Evolutionary conservation across 2,329 filamentous ascomycete species (phyloP).

Genomic region (Apiospora kogelbergensis): DNA sequence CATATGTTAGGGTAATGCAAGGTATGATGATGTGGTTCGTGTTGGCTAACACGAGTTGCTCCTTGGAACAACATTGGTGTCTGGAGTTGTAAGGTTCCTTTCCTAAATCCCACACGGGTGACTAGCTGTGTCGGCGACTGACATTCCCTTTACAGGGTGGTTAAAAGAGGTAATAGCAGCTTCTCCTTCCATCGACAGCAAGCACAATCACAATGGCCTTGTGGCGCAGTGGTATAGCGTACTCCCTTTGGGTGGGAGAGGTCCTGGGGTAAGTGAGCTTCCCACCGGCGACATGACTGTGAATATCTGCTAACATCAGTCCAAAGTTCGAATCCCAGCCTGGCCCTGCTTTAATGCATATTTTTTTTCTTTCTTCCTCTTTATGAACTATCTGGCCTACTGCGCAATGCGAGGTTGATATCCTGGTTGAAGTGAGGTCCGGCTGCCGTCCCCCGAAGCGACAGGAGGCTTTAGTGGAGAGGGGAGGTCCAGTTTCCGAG

Average conservation of each 20-base stretch:
- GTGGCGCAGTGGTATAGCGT: constrained; percentile 11
- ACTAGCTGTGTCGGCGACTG: background rate
- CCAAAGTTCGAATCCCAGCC: background rate
- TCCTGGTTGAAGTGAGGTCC: too few relatives aligned
- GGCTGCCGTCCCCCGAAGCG: background rate
- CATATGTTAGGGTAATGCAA: too few relatives aligned
- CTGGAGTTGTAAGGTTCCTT: too few relatives aligned
- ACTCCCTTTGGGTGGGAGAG: constrained; percentile 9
- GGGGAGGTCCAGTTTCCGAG: background rate
- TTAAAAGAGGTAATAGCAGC: background rate
- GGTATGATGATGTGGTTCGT: too few relatives aligned
- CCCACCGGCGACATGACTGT: background rate
- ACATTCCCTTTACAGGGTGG: background rate
- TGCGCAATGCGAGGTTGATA: too few relatives aligned
- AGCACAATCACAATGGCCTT: background rate
- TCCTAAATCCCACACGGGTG: too few relatives aligned
- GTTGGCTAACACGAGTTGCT: too few relatives aligned
- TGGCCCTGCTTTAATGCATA: background rate
- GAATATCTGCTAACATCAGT: background rate
- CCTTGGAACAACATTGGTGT: too few relatives aligned
- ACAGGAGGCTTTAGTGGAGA: background rate
- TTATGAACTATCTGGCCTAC: too few relatives aligned
- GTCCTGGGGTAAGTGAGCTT: constrained; percentile 10
- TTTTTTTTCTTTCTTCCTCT: background rate
- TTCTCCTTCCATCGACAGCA: background rate